phyloP scores from a whole-genome alignment of 2,329 filamentous ascomycete genomes.

The Sporothrix globosa region DNA sequence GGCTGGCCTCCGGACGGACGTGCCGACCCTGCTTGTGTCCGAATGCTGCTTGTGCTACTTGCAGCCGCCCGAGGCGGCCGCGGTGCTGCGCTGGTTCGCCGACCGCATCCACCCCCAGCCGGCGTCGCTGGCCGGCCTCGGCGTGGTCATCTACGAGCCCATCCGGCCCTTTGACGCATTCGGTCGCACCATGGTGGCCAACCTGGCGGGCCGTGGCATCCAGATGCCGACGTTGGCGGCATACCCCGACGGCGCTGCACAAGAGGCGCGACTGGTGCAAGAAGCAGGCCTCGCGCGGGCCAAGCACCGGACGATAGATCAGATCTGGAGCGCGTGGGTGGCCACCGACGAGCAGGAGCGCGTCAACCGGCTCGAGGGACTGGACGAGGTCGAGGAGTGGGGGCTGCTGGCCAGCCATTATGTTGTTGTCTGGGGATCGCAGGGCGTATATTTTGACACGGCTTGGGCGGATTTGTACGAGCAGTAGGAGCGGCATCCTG shows the following conservation, averaged over 20 bases:
- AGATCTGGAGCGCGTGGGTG: slow-evolving; percentile 80
- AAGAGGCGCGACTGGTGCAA: slow-evolving; percentile 64
- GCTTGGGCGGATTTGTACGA: slow-evolving; percentile 40
- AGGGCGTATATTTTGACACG: slow-evolving; percentile 50
- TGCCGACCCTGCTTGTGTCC: slow-evolving; percentile 85
- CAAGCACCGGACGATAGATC: slow-evolving; percentile 51
- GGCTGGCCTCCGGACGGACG: slow-evolving; percentile 53
- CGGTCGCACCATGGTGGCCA: slow-evolving; percentile 87
- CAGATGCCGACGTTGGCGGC: slow-evolving; percentile 77
- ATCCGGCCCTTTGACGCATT: slow-evolving; percentile 83
- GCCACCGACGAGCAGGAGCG: slow-evolving; percentile 71
- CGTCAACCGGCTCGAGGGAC: slow-evolving; percentile 76
- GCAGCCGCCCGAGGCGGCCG: slow-evolving; percentile 62
- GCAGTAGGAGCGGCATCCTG: not conserved
- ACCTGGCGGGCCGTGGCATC: slow-evolving; percentile 80
- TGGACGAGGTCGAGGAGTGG: slow-evolving; percentile 97
- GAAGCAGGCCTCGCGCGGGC: slow-evolving; percentile 64
- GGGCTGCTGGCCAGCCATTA: slow-evolving; percentile 85
- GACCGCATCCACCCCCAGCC: slow-evolving; percentile 46
- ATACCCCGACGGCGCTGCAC: slow-evolving; percentile 70
- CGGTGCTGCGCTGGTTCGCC: slow-evolving; percentile 68
- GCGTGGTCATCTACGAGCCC: slow-evolving; percentile 84
- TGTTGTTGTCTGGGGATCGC: slow-evolving; percentile 86
- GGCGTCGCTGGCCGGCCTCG: slow-evolving; percentile 5
- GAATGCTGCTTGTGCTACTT: slow-evolving; percentile 97